Conservation (phyloP, 805 yeast species). For the Torulaspora indica region DNA sequence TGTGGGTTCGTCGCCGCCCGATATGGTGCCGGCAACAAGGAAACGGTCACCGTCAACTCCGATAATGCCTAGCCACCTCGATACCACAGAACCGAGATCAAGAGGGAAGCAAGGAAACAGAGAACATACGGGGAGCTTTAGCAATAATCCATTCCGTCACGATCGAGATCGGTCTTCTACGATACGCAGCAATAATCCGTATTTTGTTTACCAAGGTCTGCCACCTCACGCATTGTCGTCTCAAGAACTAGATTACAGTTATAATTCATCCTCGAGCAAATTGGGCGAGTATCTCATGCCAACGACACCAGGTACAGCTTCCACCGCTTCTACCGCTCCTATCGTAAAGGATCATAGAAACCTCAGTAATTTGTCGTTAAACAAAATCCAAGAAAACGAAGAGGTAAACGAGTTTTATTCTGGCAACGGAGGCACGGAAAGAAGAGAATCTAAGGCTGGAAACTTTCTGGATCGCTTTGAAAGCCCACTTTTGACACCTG, state of each 20-base stretch:
- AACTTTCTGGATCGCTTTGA: slow-evolving; percentile 7
- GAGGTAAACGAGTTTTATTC: slow-evolving; percentile 22
- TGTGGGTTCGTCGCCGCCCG: slow-evolving; percentile 6
- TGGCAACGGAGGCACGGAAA: slow-evolving; percentile 6
- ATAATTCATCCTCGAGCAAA: slow-evolving; percentile 10
- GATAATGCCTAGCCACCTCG: slow-evolving; percentile 19
- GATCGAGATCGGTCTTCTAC: slow-evolving; percentile 11
- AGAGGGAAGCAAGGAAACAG: slow-evolving; percentile 10
- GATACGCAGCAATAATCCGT: slow-evolving; percentile 38
- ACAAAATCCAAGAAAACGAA: slow-evolving; percentile 37
- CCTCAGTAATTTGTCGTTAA: slow-evolving; percentile 31
- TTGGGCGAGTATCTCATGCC: slow-evolving; percentile 8
- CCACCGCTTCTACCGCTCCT: slow-evolving; percentile 12
- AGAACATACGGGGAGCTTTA: slow-evolving; percentile 7
- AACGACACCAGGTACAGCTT: slow-evolving; percentile 14
- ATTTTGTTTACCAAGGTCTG: slow-evolving; percentile 54
- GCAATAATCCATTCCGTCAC: slow-evolving; percentile 16
- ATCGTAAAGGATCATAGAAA: slow-evolving; percentile 18
- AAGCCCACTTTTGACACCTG: slow-evolving; percentile 14
- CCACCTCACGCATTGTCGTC: slow-evolving; percentile 46
- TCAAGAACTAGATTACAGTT: slow-evolving; percentile 17
- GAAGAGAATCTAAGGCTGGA: slow-evolving; percentile 3
- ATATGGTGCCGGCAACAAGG: slow-evolving; percentile 10
- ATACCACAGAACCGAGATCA: slow-evolving; percentile 7
- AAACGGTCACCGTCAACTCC: slow-evolving; percentile 27